These are phyloP conservation scores for Mycena indigotica DNA, from an alignment of 768 basidiomycete genomes.

Conservation along the genomic window DNA sequence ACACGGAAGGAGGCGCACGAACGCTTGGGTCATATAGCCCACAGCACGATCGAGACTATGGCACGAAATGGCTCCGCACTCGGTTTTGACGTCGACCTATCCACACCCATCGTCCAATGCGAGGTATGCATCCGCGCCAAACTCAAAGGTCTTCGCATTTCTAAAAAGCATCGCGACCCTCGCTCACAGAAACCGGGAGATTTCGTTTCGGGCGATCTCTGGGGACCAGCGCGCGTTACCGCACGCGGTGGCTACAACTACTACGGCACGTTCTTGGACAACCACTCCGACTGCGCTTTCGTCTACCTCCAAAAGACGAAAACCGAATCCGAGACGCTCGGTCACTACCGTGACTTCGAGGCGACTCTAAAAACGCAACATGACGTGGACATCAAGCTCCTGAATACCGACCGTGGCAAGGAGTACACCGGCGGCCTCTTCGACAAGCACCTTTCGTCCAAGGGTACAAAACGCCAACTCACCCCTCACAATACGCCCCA, in stretches of 20 bases:
- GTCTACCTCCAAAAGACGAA: constrained; percentile 14
- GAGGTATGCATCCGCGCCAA: constrained; percentile 5
- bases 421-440: neutral
- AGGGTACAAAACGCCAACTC: constrained; percentile 4
- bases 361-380: neutral
- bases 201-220: constrained; percentile 23
- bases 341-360: neutral
- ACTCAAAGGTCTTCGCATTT: constrained; percentile 6
- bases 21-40: constrained; percentile 1
- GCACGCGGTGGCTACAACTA: constrained; percentile 15
- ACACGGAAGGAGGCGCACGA: constrained; percentile 3
- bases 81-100: constrained; percentile 2
- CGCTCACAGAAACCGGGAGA: constrained; percentile 1
- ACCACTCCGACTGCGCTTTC: constrained; percentile 16
- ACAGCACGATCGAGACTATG: constrained; percentile 9
- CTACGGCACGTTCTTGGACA: constrained; percentile 27
- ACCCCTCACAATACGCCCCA: constrained; percentile 12
- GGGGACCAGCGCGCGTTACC: constrained; percentile 20
- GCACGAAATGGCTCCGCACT: neutral
- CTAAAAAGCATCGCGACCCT: constrained; percentile 6
- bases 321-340: neutral
- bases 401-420: neutral
- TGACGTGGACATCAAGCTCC: neutral
- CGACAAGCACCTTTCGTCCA: constrained; percentile 4
- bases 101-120: constrained; percentile 2